These are phyloP conservation scores for Claviceps capensis DNA, from an alignment of 2,329 filamentous ascomycete genomes.

Conservation along the genomic window DNA sequence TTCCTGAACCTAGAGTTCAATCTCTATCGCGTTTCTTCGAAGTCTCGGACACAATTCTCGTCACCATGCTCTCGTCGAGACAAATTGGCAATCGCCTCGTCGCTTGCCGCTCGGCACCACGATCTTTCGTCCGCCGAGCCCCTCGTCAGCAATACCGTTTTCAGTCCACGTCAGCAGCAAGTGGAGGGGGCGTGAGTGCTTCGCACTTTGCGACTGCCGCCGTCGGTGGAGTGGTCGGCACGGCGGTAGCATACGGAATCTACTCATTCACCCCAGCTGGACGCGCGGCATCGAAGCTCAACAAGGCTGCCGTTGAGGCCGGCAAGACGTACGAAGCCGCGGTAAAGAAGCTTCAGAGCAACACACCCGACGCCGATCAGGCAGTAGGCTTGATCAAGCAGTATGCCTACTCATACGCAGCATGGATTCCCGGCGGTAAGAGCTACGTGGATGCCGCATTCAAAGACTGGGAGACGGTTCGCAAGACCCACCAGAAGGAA, in stretches of 20 bases:
- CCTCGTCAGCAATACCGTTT: slow-evolving; percentile 20
- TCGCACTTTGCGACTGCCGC: slow-evolving; percentile 27
- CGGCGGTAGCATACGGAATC: slow-evolving; percentile 26
- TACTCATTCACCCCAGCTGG: slow-evolving; percentile 32
- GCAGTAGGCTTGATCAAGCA: slow-evolving; percentile 52
- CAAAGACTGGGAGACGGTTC: slow-evolving; percentile 54
- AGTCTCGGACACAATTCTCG: neutral
- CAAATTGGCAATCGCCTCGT: slow-evolving; percentile 13
- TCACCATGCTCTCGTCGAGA: slow-evolving; percentile 18
- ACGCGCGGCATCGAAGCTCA: slow-evolving; percentile 26
- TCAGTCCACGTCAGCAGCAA: slow-evolving; percentile 25
- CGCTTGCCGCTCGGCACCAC: slow-evolving; percentile 14
- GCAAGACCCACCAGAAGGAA: slow-evolving; percentile 53
- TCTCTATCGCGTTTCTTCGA: neutral
- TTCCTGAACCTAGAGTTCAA: neutral
- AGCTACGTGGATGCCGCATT: slow-evolving; percentile 57
- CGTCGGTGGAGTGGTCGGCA: slow-evolving; percentile 30
- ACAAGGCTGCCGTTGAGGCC: slow-evolving; percentile 37
- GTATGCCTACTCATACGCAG: slow-evolving; percentile 54
- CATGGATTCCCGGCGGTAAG: slow-evolving; percentile 57
- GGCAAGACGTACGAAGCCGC: slow-evolving; percentile 47
- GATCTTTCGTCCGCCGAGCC: slow-evolving; percentile 11
- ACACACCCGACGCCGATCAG: slow-evolving; percentile 52
- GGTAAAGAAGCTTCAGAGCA: slow-evolving; percentile 44
- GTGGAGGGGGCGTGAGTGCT: slow-evolving; percentile 9